Percentiles rank a stretch among this genome's conserved stretches.
Evolutionary conservation across 2,329 filamentous ascomycete species (phyloP).

Genomic region (Epichloe hybrida): DNA sequence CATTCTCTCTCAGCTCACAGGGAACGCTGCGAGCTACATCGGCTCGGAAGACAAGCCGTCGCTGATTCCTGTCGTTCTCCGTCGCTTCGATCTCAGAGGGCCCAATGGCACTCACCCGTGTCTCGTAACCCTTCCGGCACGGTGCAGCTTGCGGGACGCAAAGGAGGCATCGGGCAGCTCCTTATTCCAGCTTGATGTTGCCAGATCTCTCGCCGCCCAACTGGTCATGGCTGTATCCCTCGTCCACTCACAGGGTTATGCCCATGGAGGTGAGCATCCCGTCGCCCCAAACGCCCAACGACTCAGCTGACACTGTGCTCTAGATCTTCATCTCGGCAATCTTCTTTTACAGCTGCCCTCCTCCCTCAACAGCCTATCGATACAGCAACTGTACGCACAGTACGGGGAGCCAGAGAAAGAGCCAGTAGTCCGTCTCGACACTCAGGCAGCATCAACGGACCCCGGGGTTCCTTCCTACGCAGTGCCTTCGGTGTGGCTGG

Average conservation of each 20-base stretch:
- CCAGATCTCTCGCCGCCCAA: slow-evolving; percentile 5
- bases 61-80: slow-evolving; percentile 11
- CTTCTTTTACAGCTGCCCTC: slow-evolving; percentile 17
- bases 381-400: slow-evolving; percentile 13
- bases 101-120: slow-evolving; percentile 14
- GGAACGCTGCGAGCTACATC: too few species aligned
- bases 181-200: slow-evolving; percentile 3
- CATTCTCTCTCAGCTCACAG: slow-evolving; percentile 9
- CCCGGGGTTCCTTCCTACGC: slow-evolving; percentile 1
- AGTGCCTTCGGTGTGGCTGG: neutral
- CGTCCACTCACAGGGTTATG: neutral
- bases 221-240: slow-evolving; percentile 18
- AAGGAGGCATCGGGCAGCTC: slow-evolving; percentile 7
- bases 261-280: slow-evolving; percentile 11
- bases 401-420: slow-evolving; percentile 13
- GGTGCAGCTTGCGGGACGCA: slow-evolving; percentile 14
- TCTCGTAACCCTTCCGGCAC: slow-evolving; percentile 13
- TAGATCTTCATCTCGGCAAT: slow-evolving; percentile 23
- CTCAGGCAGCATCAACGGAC: slow-evolving; percentile 4
- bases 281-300: too few species aligned
- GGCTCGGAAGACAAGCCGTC: neutral
- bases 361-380: slow-evolving; percentile 11
- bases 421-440: slow-evolving; percentile 10
- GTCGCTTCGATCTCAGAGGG: slow-evolving; percentile 9
- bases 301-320: neutral